Percentiles rank a stretch among this genome's conserved stretches.
Evolutionary conservation across 1,284 basidiomycete genomes (phyloP).

Genomic region (Leccinum pallidistipes): DNA sequence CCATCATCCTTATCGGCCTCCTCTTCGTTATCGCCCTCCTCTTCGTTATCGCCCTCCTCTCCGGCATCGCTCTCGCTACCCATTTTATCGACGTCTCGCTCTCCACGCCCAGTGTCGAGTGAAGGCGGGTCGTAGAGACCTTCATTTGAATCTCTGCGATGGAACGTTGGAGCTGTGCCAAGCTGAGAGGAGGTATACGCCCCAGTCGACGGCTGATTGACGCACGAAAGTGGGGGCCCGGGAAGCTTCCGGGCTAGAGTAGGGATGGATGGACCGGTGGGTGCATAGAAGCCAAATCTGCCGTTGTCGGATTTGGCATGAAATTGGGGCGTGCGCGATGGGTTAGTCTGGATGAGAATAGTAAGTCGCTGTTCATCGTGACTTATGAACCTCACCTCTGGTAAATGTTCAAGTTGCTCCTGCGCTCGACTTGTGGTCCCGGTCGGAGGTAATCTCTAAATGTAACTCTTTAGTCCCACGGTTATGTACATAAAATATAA

Average conservation of each 20-base stretch:
- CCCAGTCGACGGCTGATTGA: not conserved
- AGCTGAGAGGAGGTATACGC: not conserved
- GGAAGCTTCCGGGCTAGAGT: not conserved
- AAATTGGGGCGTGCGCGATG: not conserved
- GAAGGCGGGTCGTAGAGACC: too few relatives aligned
- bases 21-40: too few relatives aligned
- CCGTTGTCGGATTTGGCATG: not conserved
- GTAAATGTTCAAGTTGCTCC: not conserved
- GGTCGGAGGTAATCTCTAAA: not conserved
- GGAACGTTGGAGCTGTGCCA: not conserved
- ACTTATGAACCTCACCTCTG: not conserved
- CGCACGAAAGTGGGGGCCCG: not conserved
- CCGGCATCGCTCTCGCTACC: too few relatives aligned
- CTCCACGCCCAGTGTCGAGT: too few relatives aligned
- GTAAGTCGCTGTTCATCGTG: not conserved
- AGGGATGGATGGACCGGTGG: not conserved
- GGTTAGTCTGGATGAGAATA: not conserved
- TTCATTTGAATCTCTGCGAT: too few relatives aligned
- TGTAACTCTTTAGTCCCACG: not conserved
- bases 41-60: too few relatives aligned
- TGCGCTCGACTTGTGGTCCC: not conserved
- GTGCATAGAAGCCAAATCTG: not conserved
- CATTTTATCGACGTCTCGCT: too few relatives aligned
- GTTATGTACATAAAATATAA: not conserved
- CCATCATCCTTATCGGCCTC: too few relatives aligned